phyloP scores from a whole-genome alignment of 108 stramenopile species.

The Pseudonitzschia multiseries region DNA sequence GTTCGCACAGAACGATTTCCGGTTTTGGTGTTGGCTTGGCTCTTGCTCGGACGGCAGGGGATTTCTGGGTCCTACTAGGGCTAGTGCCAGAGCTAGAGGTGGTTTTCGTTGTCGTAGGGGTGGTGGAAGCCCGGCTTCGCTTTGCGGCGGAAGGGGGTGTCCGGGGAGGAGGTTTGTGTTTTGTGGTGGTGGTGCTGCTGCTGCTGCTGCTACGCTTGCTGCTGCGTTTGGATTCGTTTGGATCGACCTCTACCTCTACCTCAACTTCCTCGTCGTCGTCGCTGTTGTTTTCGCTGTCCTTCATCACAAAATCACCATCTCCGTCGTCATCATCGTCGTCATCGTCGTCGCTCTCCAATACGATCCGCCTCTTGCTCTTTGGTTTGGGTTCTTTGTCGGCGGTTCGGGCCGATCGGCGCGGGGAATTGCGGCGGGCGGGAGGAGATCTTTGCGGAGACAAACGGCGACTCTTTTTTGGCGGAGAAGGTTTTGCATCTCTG shows the following conservation, averaged over 20 bases:
- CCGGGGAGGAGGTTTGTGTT: neutral
- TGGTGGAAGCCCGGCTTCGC: neutral
- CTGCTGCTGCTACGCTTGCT: neutral
- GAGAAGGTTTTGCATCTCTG: neutral
- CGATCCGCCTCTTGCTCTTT: conserved; percentile 6
- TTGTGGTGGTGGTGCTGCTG: neutral
- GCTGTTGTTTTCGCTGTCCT: neutral
- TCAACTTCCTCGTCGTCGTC: conserved; percentile 6
- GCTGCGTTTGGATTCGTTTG: neutral
- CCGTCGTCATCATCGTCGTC: neutral
- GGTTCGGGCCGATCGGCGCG: neutral
- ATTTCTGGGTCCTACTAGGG: neutral
- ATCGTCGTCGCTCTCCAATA: neutral
- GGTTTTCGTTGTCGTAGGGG: neutral
- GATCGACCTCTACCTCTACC: neutral
- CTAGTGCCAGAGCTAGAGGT: too few species aligned
- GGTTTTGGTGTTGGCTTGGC: neutral
- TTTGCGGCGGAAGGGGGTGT: neutral
- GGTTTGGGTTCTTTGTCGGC: neutral
- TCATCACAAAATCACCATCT: neutral
- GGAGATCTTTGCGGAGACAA: neutral
- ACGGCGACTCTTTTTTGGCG: neutral
- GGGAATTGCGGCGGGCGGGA: neutral
- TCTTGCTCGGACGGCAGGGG: neutral
- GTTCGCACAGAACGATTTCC: conserved; percentile 10